phyloP scores from a whole-genome alignment of 2,329 filamentous ascomycete species.

The Coleophoma eucalyptorum region DNA sequence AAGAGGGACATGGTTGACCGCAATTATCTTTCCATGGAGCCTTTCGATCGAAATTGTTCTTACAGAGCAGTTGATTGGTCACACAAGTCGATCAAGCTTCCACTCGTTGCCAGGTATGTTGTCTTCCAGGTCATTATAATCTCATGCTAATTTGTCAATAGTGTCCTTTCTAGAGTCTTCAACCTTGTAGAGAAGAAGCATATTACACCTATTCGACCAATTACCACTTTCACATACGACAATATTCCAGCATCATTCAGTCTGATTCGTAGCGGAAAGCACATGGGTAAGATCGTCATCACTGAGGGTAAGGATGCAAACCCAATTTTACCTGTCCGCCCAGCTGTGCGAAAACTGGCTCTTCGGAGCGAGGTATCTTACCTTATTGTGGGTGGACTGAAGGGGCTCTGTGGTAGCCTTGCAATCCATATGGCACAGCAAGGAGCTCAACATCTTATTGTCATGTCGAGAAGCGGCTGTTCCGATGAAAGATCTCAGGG shows the following conservation, averaged over 20 bases:
- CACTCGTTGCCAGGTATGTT: constrained; percentile 2
- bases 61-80: constrained; percentile 3
- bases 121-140: not conserved
- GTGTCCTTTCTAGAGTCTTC: constrained; percentile 5
- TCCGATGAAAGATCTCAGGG: constrained; percentile 6
- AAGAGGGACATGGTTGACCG: constrained; percentile 13
- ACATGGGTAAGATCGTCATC: constrained; percentile 38
- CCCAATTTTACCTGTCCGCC: constrained; percentile 2
- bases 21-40: constrained; percentile 9
- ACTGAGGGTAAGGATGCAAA: constrained; percentile 5
- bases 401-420: constrained; percentile 12
- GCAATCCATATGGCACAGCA: constrained; percentile 5
- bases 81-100: not conserved
- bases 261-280: constrained; percentile 34
- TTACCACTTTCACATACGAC: constrained; percentile 15
- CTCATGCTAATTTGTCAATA: not conserved
- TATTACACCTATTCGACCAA: constrained; percentile 12
- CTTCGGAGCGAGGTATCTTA: constrained; percentile 11
- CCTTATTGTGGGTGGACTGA: constrained; percentile 17
- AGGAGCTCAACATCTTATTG: constrained; percentile 12
- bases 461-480: constrained; percentile 9
- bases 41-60: constrained; percentile 10
- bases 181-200: constrained; percentile 5
- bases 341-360: not conserved
- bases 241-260: constrained; percentile 16